These are phyloP conservation scores for Salix brachista DNA, from an alignment of 345 rosid species.

Conservation along the genomic window DNA sequence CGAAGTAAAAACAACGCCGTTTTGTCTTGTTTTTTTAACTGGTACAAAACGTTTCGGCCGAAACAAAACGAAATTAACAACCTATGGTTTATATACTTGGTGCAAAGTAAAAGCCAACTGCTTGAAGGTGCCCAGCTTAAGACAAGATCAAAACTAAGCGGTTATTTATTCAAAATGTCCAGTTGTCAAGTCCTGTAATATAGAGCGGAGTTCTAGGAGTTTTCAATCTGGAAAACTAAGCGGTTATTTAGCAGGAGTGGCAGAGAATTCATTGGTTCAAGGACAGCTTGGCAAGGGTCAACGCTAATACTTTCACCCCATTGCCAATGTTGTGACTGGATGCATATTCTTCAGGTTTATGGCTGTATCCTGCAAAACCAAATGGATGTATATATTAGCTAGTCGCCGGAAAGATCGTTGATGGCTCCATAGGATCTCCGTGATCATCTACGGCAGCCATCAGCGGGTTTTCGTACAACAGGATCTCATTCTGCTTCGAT, in stretches of 20 bases:
- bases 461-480: background rate
- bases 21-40: no score
- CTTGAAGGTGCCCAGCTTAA: no score
- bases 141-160: no score
- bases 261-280: constrained; percentile 19
- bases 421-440: background rate
- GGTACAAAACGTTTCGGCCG: no score
- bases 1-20: no score
- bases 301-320: constrained; percentile 77
- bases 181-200: background rate
- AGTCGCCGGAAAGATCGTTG: background rate
- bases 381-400: background rate
- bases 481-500: background rate
- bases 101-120: no score
- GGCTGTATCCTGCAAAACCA: constrained; percentile 79
- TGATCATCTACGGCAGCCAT: background rate
- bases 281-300: constrained; percentile 72
- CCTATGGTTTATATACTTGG: no score
- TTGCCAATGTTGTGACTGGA: constrained; percentile 61
- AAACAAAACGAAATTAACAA: no score
- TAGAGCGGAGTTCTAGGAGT: background rate
- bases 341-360: constrained; percentile 86
- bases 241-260: background rate
- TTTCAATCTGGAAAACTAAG: background rate
- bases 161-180: background rate